Evolutionary conservation across 2,329 filamentous ascomycete genomes (phyloP), one percentile per base, ranked within the genome.

Genomic region (Diplodia corticola): DNA sequence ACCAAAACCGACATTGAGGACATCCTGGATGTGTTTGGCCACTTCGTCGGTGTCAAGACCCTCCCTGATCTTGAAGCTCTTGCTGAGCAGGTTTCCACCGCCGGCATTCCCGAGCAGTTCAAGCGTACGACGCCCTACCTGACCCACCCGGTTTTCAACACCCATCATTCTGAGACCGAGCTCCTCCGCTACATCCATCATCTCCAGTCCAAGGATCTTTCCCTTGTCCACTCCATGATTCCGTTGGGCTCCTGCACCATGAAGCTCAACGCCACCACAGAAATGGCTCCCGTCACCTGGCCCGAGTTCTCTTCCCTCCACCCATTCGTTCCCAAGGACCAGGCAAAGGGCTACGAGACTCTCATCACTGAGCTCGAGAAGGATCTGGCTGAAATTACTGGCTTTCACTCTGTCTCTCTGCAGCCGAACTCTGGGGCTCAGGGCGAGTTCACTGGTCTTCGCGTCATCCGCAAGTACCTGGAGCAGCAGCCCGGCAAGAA

Each of bases 361-460:
- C 84, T 97, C 76, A 89, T 96, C 68, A 79, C 84, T 28, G 86
- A 90, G 70, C 84, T 97, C n/a, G 87, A 91, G 70, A 78, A 83
- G 9, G 91, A 97, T 77, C 83, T 98, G 13, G 86, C 88, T 6
- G 86, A 88, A 67, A 93, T 98, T 70, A 97, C 94, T 4, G 92
- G 92, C 40, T 97, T 97, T 86, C 88, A 93, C 71, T 88, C 88
- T n/a, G 89, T 93, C 24, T 96, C 92, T 3, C 83, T 98, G 60
- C 94, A 97, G 78, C 94, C 94, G 64, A 98, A 98, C 81, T 97
- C 94, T 15, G 94, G 94, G 49, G 94, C 94, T 0, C 94, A 98
- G 81, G 94, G 94, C 67, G 94, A 98, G 75, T 98, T 97, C 73
- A 89, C 94, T 57, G 94, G 94, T 67, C 85, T 98, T 15, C 89